Base-by-base conservation (phyloP, 768 basidiomycete genomes). In the Kwoniella newhampshirensis region DNA sequence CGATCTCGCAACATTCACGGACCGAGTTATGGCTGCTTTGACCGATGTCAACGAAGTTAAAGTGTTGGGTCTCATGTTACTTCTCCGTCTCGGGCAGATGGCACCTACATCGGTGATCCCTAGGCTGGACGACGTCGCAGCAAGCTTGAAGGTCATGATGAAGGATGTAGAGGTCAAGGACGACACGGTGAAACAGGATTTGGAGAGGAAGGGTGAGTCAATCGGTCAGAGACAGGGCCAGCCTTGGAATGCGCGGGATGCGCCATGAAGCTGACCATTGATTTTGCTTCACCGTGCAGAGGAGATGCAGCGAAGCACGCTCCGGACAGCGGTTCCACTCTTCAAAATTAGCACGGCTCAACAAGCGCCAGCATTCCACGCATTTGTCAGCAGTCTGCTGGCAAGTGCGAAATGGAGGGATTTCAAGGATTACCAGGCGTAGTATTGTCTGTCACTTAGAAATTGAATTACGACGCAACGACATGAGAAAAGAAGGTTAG, bases 31-130 rank as follows among this genome's bases (percentile, higher is more conserved):
- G 47, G 83, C 84, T 1, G 93, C 91, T 1, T 83, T 98, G 12
- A 80, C 82, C 1, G 96, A 99, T 74, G 89, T 89, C 4, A 92
- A 98, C 74, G 96, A 98, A 74, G 89, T 99, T 80, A 97, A 97
- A 77, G 91, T 97, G 43, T 84, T 97, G 57, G 91, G 87, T 50
- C 90, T 94, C 76, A 89, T 99, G 84, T 88, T 94, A 80, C 82
- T 98, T 36, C 89, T 91, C 81, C 86, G 92, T 9, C 84, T 98
- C 15, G 85, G 91, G 7, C 87, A 88, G 66, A 83, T 92, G 15
- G 87, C 91, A 2, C 90, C 90, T 13, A 85, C 87, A 0, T 85
- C 88, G 28, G 85, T 97, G 23, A 59, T 69, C 12, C 67, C 74
- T 12, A 51, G 74, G 28, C 50, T 78, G 37, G 77, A 78, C 51